Conservation (phyloP, 495 filamentous ascomycete species). For the Trichoderma orchidacearum region DNA sequence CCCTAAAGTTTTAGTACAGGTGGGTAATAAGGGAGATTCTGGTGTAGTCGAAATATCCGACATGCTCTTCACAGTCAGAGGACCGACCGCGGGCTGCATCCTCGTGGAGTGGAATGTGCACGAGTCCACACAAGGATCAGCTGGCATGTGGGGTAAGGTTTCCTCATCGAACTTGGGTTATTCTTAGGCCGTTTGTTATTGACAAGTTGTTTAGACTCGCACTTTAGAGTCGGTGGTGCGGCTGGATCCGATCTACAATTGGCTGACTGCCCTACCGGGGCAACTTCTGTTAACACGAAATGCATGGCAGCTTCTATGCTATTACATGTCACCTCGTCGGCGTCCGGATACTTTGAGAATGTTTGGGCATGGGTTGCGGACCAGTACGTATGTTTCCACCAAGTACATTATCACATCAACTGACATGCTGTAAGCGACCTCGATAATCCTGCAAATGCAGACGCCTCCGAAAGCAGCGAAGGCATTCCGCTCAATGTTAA, state of each 20-base stretch:
- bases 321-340: conserved; percentile 43
- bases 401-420: too few relatives aligned
- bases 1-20: conserved; percentile 54
- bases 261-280: conserved; percentile 35
- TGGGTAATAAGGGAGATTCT: conserved; percentile 57
- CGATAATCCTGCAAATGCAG: conserved; percentile 32
- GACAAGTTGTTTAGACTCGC: too few relatives aligned
- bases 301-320: conserved; percentile 46
- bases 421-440: conserved; percentile 48
- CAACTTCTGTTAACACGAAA: conserved; percentile 7
- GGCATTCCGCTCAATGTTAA: background rate
- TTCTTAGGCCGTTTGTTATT: conserved; percentile 35
- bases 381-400: too few relatives aligned
- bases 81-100: conserved; percentile 50
- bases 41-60: conserved; percentile 76
- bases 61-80: conserved; percentile 59
- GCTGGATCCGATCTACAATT: conserved; percentile 50
- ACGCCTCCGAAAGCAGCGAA: conserved; percentile 48
- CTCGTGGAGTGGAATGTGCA: conserved; percentile 65
- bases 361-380: conserved; percentile 71
- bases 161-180: conserved; percentile 48
- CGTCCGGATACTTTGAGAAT: conserved; percentile 44
- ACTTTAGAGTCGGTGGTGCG: conserved; percentile 54
- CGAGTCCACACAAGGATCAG: conserved; percentile 46
- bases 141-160: conserved; percentile 87